phyloP scores from a whole-genome alignment of 2,329 filamentous ascomycete genomes.

The Didymella arachidicola region DNA sequence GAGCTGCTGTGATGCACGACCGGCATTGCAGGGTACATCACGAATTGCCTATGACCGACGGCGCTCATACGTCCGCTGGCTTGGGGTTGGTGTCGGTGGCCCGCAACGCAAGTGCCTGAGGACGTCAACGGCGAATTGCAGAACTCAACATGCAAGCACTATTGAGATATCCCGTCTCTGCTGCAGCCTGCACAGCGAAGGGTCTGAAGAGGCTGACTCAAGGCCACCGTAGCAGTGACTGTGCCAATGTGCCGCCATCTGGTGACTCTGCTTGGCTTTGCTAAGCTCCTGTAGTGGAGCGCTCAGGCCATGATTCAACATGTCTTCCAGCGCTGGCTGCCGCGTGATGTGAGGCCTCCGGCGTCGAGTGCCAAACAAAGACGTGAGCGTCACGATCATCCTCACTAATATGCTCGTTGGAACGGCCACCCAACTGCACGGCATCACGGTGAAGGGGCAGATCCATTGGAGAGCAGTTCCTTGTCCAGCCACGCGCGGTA shows the following conservation, averaged over 20 bases:
- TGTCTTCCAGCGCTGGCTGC: conserved; percentile 5
- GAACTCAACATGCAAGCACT: conserved; percentile 17
- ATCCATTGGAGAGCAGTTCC: conserved; percentile 27
- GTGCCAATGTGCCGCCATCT: conserved; percentile 20
- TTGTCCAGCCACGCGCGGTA: conserved; percentile 31
- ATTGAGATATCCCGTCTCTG: conserved; percentile 12
- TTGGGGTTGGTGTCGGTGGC: conserved; percentile 26
- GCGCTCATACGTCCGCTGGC: conserved; percentile 24
- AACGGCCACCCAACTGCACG: conserved; percentile 19
- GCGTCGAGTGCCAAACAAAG: conserved; percentile 19
- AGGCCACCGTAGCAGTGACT: conserved; percentile 14
- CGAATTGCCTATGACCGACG: conserved; percentile 27
- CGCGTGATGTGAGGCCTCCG: conserved; percentile 17
- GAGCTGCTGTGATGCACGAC: conserved; percentile 33
- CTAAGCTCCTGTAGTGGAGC: conserved; percentile 16
- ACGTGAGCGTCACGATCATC: conserved; percentile 13
- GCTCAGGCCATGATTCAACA: conserved; percentile 21
- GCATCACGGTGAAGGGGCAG: conserved; percentile 16
- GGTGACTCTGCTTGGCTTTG: conserved; percentile 19
- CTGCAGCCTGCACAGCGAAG: conserved; percentile 14
- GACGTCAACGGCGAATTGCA: conserved; percentile 8
- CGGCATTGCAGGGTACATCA: conserved; percentile 29
- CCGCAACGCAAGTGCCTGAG: conserved; percentile 20
- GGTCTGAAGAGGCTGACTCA: conserved; percentile 19
- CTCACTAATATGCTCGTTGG: conserved; percentile 11